Percentiles rank a stretch among this genome's conserved stretches.
phyloP scores from a whole-genome alignment of 2,329 filamentous ascomycete species.

The Fusarium sp. region DNA sequence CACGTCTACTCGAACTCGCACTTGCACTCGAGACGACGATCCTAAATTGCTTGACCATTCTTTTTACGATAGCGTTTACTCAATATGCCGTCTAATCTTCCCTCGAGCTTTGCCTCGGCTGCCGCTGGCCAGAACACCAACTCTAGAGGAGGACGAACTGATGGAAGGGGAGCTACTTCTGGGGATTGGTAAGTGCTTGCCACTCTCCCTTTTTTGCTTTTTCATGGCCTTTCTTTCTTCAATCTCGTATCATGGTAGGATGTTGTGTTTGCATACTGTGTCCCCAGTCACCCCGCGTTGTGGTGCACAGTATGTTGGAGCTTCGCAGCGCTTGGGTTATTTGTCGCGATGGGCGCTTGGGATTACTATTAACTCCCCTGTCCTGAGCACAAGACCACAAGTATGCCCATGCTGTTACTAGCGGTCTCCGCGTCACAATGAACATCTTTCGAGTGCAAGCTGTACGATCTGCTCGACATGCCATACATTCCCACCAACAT shows the following conservation, averaged over 20 bases:
- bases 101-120: conserved; percentile 86
- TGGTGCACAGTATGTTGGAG: conserved; percentile 27
- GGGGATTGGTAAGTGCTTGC: conserved; percentile 77
- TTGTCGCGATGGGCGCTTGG: conserved; percentile 29
- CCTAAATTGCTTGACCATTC: conserved; percentile 12
- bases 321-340: conserved; percentile 19
- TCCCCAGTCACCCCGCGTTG: conserved; percentile 30
- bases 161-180: conserved; percentile 67
- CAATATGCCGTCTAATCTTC: conserved; percentile 78
- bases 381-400: not conserved
- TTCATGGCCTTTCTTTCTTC: conserved; percentile 6
- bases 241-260: conserved; percentile 21
- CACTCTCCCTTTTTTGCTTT: conserved; percentile 23
- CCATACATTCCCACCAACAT: conserved; percentile 23
- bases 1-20: conserved; percentile 37
- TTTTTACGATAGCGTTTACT: conserved; percentile 40
- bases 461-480: conserved; percentile 6
- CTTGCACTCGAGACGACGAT: conserved; percentile 36
- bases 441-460: conserved; percentile 2
- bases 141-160: conserved; percentile 69
- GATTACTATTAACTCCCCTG: not conserved
- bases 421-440: conserved; percentile 1
- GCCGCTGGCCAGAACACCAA: conserved; percentile 79
- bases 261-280: conserved; percentile 43
- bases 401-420: not conserved